Percentiles rank a stretch among this genome's conserved stretches.
phyloP scores from a whole-genome alignment of 2,329 filamentous ascomycete genomes.

The Trichoderma lentiforme region DNA sequence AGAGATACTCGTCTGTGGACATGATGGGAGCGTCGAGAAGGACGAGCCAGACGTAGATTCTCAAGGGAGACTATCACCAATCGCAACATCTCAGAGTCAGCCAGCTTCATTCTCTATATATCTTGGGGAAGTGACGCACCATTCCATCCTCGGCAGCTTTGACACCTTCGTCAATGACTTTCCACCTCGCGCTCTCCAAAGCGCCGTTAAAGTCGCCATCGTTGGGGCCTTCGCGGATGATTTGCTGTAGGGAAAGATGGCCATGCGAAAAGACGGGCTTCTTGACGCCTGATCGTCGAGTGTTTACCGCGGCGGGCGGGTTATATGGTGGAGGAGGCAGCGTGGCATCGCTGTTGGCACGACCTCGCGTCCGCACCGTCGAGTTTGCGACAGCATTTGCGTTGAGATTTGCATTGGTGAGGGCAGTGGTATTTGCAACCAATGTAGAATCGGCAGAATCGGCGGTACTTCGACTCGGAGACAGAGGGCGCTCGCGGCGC shows the following conservation, averaged over 20 bases:
- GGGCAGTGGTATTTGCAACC: not conserved
- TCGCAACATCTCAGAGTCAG: not conserved
- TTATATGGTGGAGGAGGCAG: constrained; percentile 34
- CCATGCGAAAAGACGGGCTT: constrained; percentile 49
- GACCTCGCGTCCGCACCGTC: constrained; percentile 49
- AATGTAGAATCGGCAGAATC: not conserved
- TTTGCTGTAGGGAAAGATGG: constrained; percentile 64
- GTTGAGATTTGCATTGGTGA: not conserved
- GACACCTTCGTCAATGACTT: constrained; percentile 72
- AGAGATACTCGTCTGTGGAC: constrained; percentile 82
- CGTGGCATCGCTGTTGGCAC: constrained; percentile 72
- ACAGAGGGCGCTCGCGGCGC: constrained; percentile 45
- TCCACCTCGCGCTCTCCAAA: constrained; percentile 67
- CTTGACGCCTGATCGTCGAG: constrained; percentile 40
- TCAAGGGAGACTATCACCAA: constrained; percentile 68
- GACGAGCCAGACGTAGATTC: constrained; percentile 95
- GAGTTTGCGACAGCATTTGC: not conserved
- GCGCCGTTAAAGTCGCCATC: constrained; percentile 65
- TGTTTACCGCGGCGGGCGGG: constrained; percentile 35
- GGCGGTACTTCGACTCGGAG: constrained; percentile 30
- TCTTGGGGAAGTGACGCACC: constrained; percentile 45
- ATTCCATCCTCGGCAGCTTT: constrained; percentile 78
- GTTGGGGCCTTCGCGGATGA: constrained; percentile 77
- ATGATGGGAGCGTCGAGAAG: constrained; percentile 84
- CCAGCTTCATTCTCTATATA: not conserved